These are phyloP conservation scores for Aspergillus viridinutans DNA, from an alignment of 2,329 filamentous ascomycete species.

Conservation along the genomic window DNA sequence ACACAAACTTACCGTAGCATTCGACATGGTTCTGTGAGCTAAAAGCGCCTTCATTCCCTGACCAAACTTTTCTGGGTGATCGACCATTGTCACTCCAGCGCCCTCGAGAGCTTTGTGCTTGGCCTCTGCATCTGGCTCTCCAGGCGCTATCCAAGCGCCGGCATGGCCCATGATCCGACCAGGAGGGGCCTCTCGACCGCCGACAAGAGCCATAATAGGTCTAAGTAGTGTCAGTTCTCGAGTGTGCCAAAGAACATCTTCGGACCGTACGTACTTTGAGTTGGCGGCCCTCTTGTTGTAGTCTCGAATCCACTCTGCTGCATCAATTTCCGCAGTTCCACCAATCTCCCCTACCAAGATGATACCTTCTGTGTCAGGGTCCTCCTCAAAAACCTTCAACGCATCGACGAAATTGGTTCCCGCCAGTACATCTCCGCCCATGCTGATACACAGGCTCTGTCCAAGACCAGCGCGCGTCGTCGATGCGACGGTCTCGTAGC, in stretches of 20 bases:
- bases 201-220: constrained; percentile 69
- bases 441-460: constrained; percentile 71
- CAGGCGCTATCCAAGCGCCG: constrained; percentile 65
- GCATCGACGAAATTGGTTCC: constrained; percentile 73
- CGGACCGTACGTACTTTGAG: constrained; percentile 55
- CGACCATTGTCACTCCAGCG: constrained; percentile 65
- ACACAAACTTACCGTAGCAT: constrained; percentile 18
- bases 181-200: constrained; percentile 59
- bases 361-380: constrained; percentile 66
- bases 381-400: constrained; percentile 61
- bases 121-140: constrained; percentile 59
- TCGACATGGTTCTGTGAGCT: constrained; percentile 30
- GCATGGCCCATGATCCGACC: constrained; percentile 75
- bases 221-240: constrained; percentile 32
- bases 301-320: constrained; percentile 67
- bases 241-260: constrained; percentile 12
- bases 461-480: constrained; percentile 70
- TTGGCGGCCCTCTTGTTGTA: constrained; percentile 55
- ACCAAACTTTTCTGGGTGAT: constrained; percentile 73
- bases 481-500: constrained; percentile 73
- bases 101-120: constrained; percentile 65
- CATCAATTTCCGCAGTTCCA: constrained; percentile 64
- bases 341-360: constrained; percentile 70
- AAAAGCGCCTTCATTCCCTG: constrained; percentile 62
- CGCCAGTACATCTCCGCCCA: constrained; percentile 70